phyloP scores from a whole-genome alignment of 1,284 basidiomycete genomes.

The Malassezia vespertilionis region DNA sequence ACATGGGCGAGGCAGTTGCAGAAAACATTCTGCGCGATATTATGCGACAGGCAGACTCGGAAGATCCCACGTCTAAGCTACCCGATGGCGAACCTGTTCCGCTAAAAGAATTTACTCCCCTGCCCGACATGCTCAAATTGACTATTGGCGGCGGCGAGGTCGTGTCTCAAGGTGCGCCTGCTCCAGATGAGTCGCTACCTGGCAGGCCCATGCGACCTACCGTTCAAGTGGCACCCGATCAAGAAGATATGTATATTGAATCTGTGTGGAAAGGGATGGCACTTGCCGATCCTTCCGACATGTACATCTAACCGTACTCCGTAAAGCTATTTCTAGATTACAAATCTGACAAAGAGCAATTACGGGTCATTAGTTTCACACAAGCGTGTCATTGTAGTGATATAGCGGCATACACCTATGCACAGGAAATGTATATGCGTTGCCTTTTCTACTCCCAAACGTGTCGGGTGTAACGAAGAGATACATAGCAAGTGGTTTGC shows the following conservation, averaged over 20 bases:
- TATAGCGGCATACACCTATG: slow-evolving; percentile 8
- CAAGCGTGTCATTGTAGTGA: slow-evolving; percentile 11
- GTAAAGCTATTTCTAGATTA: too few species aligned
- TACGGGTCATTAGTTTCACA: not conserved
- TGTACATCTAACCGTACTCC: slow-evolving; percentile 25
- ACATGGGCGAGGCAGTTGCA: slow-evolving; percentile 42
- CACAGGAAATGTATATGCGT: slow-evolving; percentile 5
- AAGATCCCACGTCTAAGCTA: slow-evolving; percentile 2
- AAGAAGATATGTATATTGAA: slow-evolving; percentile 36
- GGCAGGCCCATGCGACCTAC: slow-evolving; percentile 1
- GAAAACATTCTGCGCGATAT: slow-evolving; percentile 41
- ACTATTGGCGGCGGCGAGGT: slow-evolving; percentile 36
- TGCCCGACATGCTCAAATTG: slow-evolving; percentile 40
- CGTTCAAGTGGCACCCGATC: slow-evolving; percentile 32
- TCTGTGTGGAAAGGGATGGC: slow-evolving; percentile 43
- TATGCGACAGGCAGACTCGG: slow-evolving; percentile 7
- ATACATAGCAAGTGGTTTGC: slow-evolving; percentile 6
- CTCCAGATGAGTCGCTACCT: slow-evolving; percentile 17
- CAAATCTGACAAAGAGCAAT: too few species aligned
- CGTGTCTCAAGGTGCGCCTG: slow-evolving; percentile 32
- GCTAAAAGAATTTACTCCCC: slow-evolving; percentile 29
- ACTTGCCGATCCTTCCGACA: slow-evolving; percentile 28
- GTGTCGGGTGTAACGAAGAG: slow-evolving; percentile 6
- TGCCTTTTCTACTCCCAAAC: slow-evolving; percentile 15
- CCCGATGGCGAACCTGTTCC: slow-evolving; percentile 7